Percentiles rank a stretch among this genome's conserved stretches.
Evolutionary conservation across 176 grass and related monocot species (phyloP).

Genomic region (Calamus simplicifolius): DNA sequence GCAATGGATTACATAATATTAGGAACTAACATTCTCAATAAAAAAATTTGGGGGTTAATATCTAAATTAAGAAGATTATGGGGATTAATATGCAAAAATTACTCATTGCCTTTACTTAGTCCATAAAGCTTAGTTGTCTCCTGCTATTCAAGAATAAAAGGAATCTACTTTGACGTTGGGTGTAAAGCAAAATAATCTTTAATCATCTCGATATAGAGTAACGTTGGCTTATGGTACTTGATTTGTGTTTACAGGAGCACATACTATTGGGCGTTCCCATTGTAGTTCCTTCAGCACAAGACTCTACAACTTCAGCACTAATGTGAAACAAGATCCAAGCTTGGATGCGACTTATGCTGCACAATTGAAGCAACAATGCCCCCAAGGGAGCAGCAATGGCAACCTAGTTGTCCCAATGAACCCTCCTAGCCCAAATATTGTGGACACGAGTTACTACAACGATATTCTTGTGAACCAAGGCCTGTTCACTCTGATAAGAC

Average conservation of each 20-base stretch:
- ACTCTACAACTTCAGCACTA: slow-evolving; percentile 28
- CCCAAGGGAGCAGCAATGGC: slow-evolving; percentile 8
- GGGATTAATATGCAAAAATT: no score
- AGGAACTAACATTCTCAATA: no score
- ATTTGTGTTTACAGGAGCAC: slow-evolving; percentile 27
- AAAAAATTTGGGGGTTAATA: no score
- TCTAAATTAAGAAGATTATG: no score
- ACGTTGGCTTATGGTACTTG: no score
- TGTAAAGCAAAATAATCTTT: no score
- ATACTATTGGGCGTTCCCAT: slow-evolving; percentile 44
- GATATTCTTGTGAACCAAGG: slow-evolving; percentile 31
- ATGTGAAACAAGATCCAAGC: slow-evolving; percentile 37
- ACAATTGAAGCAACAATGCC: slow-evolving; percentile 56
- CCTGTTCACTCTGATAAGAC: slow-evolving; percentile 56
- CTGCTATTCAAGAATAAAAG: no score
- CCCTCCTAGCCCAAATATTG: slow-evolving; percentile 22
- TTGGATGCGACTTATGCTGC: slow-evolving; percentile 57
- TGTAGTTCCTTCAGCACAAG: slow-evolving; percentile 73
- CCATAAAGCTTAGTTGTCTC: no score
- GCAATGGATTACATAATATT: no score
- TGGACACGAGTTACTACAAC: slow-evolving; percentile 37
- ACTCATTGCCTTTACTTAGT: no score
- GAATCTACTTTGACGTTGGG: no score
- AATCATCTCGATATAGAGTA: no score
- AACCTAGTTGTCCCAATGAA: slow-evolving; percentile 34